These are phyloP conservation scores for Nakataea oryzae DNA, from an alignment of 2,329 filamentous ascomycete genomes.

Conservation along the genomic window DNA sequence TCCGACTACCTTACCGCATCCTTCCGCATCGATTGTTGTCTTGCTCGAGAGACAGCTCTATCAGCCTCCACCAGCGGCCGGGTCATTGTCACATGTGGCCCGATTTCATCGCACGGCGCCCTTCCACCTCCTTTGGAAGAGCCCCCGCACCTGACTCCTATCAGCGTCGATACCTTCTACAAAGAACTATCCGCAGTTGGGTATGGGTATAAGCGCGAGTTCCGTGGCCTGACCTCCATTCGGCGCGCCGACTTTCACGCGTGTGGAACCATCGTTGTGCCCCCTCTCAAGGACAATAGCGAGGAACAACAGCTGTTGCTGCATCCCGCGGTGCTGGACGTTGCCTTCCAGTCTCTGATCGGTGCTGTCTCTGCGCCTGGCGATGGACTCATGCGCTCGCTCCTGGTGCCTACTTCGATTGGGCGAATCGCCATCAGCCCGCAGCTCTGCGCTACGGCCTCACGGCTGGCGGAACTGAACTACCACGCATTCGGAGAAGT, in stretches of 20 bases:
- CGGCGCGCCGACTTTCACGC: not conserved
- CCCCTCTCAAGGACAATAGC: not conserved
- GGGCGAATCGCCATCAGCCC: not conserved
- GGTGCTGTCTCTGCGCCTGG: slow-evolving; percentile 20
- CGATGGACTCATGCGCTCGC: slow-evolving; percentile 19
- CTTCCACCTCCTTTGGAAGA: not conserved
- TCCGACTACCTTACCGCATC: not conserved
- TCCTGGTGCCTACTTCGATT: slow-evolving; percentile 16
- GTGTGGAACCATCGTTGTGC: not conserved
- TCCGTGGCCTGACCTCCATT: not conserved
- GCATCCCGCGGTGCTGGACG: slow-evolving; percentile 23
- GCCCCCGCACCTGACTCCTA: not conserved
- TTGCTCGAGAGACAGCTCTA: not conserved
- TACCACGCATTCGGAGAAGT: not conserved
- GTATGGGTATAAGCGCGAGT: not conserved
- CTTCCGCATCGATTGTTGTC: not conserved
- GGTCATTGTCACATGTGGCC: not conserved
- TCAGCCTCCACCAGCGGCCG: not conserved
- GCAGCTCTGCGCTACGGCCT: not conserved
- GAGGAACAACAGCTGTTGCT: slow-evolving; percentile 11
- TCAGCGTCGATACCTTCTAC: not conserved
- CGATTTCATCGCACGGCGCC: not conserved
- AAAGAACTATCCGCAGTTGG: not conserved
- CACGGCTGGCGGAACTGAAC: not conserved
- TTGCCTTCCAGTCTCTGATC: slow-evolving; percentile 22